Percentiles rank a stretch among this genome's conserved stretches.
Evolutionary conservation across 345 rosid genomes (phyloP).

Genomic region (Euphorbia lathyris): DNA sequence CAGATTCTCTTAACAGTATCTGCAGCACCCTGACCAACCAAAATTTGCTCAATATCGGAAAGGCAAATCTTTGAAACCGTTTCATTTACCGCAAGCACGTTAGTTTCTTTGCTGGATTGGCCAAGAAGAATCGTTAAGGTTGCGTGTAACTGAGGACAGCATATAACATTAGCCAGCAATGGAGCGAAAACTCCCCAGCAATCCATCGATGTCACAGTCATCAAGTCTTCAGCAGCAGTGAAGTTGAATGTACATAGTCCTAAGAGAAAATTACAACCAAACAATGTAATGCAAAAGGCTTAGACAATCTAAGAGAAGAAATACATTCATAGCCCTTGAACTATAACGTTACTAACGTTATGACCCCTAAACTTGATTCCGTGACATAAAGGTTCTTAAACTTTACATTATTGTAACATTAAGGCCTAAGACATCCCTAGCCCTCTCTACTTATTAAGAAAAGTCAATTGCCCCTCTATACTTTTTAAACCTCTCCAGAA

Average conservation of each 20-base stretch:
- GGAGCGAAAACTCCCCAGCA: conserved; percentile 82
- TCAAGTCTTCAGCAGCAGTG: conserved; percentile 59
- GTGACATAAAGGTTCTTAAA: too few relatives aligned
- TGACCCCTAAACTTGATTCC: too few relatives aligned
- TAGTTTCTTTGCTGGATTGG: conserved; percentile 63
- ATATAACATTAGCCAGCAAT: conserved; percentile 79
- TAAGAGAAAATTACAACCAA: conserved; percentile 23
- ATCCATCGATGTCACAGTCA: conserved; percentile 74
- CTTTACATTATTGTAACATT: too few relatives aligned
- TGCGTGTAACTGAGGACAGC: conserved; percentile 94
- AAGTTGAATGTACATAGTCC: conserved; percentile 78
- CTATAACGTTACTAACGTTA: too few relatives aligned
- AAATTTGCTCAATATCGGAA: conserved; percentile 74
- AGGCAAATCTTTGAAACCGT: conserved; percentile 70
- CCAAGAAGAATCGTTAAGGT: conserved; percentile 74
- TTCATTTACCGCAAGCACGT: conserved; percentile 62
- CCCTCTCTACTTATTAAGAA: too few relatives aligned
- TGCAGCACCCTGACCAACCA: conserved; percentile 73
- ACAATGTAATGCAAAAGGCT: conserved; percentile 7
- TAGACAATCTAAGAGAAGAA: not conserved
- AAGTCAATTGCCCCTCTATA: too few relatives aligned
- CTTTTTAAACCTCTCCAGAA: too few relatives aligned
- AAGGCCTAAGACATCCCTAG: too few relatives aligned
- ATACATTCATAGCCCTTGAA: too few relatives aligned
- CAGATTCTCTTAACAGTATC: conserved; percentile 54